These are phyloP conservation scores for Stagonosporopsis tanaceti DNA, from an alignment of 2,329 filamentous ascomycete species.

Conservation along the genomic window DNA sequence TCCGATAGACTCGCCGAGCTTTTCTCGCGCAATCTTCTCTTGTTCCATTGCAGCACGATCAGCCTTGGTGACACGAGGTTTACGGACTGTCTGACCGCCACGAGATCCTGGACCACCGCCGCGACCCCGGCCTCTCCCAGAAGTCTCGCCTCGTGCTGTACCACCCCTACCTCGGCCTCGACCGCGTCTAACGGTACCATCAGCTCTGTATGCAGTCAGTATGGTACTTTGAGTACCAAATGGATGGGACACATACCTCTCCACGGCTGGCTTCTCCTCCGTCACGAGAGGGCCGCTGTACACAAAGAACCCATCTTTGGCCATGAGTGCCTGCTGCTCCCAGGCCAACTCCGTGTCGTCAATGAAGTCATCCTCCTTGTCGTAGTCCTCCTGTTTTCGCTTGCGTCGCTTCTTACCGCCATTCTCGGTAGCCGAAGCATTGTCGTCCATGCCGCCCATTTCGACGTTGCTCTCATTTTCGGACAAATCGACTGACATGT, in stretches of 20 bases:
- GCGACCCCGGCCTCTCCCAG: slow-evolving; percentile 54
- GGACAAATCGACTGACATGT: slow-evolving; percentile 81
- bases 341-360: slow-evolving; percentile 95
- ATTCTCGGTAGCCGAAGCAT: slow-evolving; percentile 53
- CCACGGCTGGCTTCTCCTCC: slow-evolving; percentile 77
- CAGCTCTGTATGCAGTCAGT: slow-evolving; percentile 63
- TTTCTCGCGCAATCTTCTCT: slow-evolving; percentile 80
- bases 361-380: slow-evolving; percentile 73
- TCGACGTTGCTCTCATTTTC: slow-evolving; percentile 84
- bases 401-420: slow-evolving; percentile 78
- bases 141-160: slow-evolving; percentile 52
- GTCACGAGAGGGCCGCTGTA: slow-evolving; percentile 92
- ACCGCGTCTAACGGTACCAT: slow-evolving; percentile 75
- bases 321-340: slow-evolving; percentile 94
- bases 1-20: slow-evolving; percentile 49
- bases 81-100: slow-evolving; percentile 76
- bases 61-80: slow-evolving; percentile 85
- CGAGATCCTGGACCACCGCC: slow-evolving; percentile 73
- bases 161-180: slow-evolving; percentile 64
- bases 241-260: slow-evolving; percentile 59
- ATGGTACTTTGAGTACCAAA: not conserved
- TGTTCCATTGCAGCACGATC: slow-evolving; percentile 82
- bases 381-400: slow-evolving; percentile 74
- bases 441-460: slow-evolving; percentile 71
- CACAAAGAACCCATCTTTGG: slow-evolving; percentile 96